These are phyloP conservation scores for Leptographium wingfieldii DNA, from an alignment of 2,329 filamentous ascomycete genomes.

Conservation along the genomic window DNA sequence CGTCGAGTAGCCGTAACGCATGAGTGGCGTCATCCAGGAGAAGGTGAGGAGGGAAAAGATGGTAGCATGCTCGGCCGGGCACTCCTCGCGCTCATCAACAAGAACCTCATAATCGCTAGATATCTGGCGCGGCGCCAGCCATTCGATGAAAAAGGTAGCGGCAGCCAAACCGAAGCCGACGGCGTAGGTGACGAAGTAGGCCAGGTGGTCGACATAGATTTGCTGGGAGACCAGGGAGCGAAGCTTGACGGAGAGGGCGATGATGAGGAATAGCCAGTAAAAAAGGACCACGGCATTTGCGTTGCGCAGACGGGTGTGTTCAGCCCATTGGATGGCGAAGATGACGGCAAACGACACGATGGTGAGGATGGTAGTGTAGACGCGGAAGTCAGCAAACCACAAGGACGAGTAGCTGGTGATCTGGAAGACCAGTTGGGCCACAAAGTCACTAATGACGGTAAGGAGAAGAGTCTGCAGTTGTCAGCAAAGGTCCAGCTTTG, in stretches of 20 bases:
- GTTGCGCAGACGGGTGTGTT: slow-evolving; percentile 71
- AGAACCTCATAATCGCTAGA: slow-evolving; percentile 44
- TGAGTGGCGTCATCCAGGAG: slow-evolving; percentile 97
- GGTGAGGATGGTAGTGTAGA: slow-evolving; percentile 66
- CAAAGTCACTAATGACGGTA: slow-evolving; percentile 54
- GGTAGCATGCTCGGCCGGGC: slow-evolving; percentile 78
- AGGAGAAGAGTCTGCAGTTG: slow-evolving; percentile 41
- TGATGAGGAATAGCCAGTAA: slow-evolving; percentile 81
- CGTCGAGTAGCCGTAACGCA: slow-evolving; percentile 86
- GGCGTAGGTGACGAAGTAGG: slow-evolving; percentile 69
- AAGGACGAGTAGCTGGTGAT: slow-evolving; percentile 54
- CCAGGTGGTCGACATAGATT: slow-evolving; percentile 48
- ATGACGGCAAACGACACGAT: slow-evolving; percentile 62
- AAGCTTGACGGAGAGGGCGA: slow-evolving; percentile 69
- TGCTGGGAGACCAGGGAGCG: slow-evolving; percentile 74
- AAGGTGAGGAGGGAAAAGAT: slow-evolving; percentile 91
- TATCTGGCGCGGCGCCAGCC: slow-evolving; percentile 69
- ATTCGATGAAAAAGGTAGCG: slow-evolving; percentile 67
- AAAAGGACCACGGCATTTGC: slow-evolving; percentile 81
- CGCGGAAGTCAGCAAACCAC: slow-evolving; percentile 73
- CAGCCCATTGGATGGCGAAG: slow-evolving; percentile 71
- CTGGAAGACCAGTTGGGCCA: slow-evolving; percentile 64
- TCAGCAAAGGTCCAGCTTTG: neutral
- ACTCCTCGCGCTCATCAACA: slow-evolving; percentile 44
- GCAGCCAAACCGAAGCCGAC: slow-evolving; percentile 57